These are phyloP conservation scores for Fusarium sp. DNA, from an alignment of 2,329 filamentous ascomycete species.

Conservation along the genomic window DNA sequence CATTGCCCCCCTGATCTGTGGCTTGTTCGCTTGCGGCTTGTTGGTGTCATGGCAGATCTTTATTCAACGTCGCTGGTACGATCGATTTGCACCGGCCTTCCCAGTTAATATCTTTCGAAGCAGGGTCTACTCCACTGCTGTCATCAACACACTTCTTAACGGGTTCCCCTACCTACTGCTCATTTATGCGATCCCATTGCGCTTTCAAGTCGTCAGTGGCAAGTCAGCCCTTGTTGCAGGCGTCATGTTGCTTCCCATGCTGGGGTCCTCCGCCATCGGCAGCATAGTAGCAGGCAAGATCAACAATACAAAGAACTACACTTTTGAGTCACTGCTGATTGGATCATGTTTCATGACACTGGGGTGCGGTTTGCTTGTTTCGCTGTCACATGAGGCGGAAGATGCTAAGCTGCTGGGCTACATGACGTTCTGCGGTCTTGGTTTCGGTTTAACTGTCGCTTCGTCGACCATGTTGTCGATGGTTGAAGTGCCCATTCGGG, in stretches of 20 bases:
- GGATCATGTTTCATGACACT: conserved; percentile 58
- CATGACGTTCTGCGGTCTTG: conserved; percentile 63
- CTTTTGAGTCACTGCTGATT: conserved; percentile 57
- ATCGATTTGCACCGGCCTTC: conserved; percentile 55
- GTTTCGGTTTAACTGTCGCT: conserved; percentile 62
- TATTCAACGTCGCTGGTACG: conserved; percentile 41
- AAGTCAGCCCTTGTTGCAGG: conserved; percentile 60
- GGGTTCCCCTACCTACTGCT: conserved; percentile 63
- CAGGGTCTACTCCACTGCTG: conserved; percentile 56
- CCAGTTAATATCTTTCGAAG: conserved; percentile 62
- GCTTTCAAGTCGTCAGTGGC: conserved; percentile 62
- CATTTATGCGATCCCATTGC: conserved; percentile 62
- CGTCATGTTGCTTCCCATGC: conserved; percentile 64
- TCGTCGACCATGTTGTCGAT: conserved; percentile 59
- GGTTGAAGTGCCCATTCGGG: conserved; percentile 55
- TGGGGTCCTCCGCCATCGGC: conserved; percentile 60
- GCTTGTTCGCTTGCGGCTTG: conserved; percentile 45
- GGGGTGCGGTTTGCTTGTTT: conserved; percentile 61
- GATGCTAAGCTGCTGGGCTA: conserved; percentile 62
- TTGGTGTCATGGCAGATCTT: conserved; percentile 48
- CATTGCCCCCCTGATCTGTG: conserved; percentile 47
- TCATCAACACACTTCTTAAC: conserved; percentile 59
- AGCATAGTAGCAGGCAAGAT: conserved; percentile 56
- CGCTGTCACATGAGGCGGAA: conserved; percentile 47
- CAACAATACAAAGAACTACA: conserved; percentile 55